A percentile compares a stretch with the other conserved stretches of the same genome.
These are phyloP conservation scores for Sporothrix mexicana DNA, from an alignment of 2,329 filamentous ascomycete species.

Conservation along the genomic window DNA sequence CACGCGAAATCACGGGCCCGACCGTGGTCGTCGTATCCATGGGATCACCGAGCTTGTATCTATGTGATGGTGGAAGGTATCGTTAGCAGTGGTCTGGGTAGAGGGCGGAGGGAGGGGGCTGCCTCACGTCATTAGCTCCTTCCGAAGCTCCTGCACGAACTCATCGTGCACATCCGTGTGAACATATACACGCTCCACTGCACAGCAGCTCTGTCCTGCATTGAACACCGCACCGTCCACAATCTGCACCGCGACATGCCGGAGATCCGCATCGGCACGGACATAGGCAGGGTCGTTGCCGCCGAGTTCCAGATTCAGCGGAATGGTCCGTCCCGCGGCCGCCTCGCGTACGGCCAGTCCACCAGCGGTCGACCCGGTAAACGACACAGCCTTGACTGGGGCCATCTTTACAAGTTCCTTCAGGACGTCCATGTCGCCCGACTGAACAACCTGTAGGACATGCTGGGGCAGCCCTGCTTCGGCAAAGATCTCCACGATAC, in stretches of 20 bases:
- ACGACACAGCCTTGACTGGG: constrained; percentile 83
- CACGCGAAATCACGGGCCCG: constrained; percentile 85
- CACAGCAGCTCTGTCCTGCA: constrained; percentile 95
- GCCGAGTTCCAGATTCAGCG: constrained; percentile 87
- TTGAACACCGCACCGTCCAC: constrained; percentile 97
- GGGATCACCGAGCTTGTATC: constrained; percentile 89
- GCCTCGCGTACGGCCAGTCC: constrained; percentile 85
- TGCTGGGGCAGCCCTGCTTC: constrained; percentile 83
- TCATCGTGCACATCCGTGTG: constrained; percentile 81
- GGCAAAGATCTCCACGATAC: constrained; percentile 74
- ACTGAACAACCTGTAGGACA: constrained; percentile 83
- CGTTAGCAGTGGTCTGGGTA: no score
- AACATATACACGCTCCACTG: constrained; percentile 89
- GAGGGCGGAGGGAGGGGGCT: no score
- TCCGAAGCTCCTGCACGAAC: constrained; percentile 79
- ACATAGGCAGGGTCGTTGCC: constrained; percentile 96
- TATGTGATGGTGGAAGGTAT: no score
- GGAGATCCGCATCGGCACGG: constrained; percentile 80
- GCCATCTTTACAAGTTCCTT: constrained; percentile 49
- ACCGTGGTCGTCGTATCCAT: constrained; percentile 78
- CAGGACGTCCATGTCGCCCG: not conserved
- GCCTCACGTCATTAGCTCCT: constrained; percentile 66
- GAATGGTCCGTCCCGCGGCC: constrained; percentile 80
- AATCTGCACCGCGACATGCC: constrained; percentile 91
- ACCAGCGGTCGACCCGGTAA: constrained; percentile 90